Base-by-base conservation (phyloP, 139 green algal genomes). In the Chlamydomonas sp. region DNA sequence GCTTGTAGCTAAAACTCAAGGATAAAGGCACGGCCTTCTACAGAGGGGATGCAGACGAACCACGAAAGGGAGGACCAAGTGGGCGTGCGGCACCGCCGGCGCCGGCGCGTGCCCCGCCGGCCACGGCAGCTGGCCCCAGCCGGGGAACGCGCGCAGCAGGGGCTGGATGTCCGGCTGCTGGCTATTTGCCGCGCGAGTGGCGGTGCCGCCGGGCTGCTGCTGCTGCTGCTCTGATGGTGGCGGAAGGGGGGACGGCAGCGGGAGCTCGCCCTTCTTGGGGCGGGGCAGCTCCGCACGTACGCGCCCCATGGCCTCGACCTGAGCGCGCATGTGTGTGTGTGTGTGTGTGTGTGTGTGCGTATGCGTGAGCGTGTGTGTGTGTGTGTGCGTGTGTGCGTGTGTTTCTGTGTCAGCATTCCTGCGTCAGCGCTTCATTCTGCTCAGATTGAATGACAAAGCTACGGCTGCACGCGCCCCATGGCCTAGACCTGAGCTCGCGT, bases 61-160 rank as follows among this genome's bases (percentile, higher is more conserved):
- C 80, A 88, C 85, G 78, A 96, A 96, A 1, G 81, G 59, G 28
- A 96, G 78, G 33, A 85, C 88, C 1, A 74, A 78, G 49, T 88
- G 69, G 2, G 82, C 73, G 60, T 87, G 61, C 3, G 64, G 60
- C 3, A 57, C 36, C 29, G 80, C 73, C 33, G 31, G 68, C 33
- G 48, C 63, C 26, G 72, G 63, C 3, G 31, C 36, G 13, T 37
- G 35, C 6, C 38, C 72, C 26, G 48, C 30, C 16, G 69, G 73
- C 57, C 69, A 83, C 0, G 79, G 82, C 43, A 89, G 73, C 33
- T 81, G 30, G 29, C 67, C 65, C 69, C 71, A 84, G 2, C 0
- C n/a, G 0, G 73, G 77, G 36, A 69, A 66, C 6, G 16, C 13
- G 10, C 31, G 31, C 31, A 66, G 13, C 31, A 13, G 22, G 5